Evolutionary conservation across 768 basidiomycete species (phyloP), one percentile per base, ranked within the genome.

Genomic region (Trametes gibbosa): DNA sequence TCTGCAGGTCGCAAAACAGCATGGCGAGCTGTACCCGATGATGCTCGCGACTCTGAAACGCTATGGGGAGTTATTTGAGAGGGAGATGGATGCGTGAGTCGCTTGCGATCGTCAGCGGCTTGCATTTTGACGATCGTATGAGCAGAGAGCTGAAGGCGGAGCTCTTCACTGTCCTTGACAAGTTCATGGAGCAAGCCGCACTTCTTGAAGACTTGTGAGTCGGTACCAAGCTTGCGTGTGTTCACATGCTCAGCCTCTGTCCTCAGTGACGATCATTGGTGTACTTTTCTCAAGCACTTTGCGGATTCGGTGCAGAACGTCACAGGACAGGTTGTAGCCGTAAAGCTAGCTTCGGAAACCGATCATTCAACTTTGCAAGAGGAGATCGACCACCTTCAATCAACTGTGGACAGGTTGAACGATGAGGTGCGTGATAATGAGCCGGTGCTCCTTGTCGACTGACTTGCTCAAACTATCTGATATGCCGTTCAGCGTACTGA

Each of bases 221-320:
- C 47, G 0, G 29, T 10, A 32, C 29, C 29, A 3, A 23, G 2
- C 17, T 35, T 39, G 5, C 3, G 24, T 23, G 0, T 43, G 10
- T 19, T 32, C 35, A 7, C 19, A 21, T 56, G 21, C 42, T 47
- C 4, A 27, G 6, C 25, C 25, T 49, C 21, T 45, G 2, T 13
- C 3, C 19, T 35, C 61, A 90, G 90, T 61, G 84, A 87, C 58
- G 81, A 83, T 25, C 80, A 77, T 55, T 92, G 89, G 90, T 73
- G 77, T 21, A 59, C 73, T 2, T 84, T 89, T 66, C 71, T 91
- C 63, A 83, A 83, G 54, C 75, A 75, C 2, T 87, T 90, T 67
- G 70, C 84, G 2, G 66, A 73, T 2, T 85, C 86, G 0, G 81
- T 90, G 6, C 79, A 86, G 67, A 78, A 81, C 60, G 80, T 92